These are phyloP conservation scores for Suillus bovinus DNA, from an alignment of 768 basidiomycete genomes.

Conservation along the genomic window DNA sequence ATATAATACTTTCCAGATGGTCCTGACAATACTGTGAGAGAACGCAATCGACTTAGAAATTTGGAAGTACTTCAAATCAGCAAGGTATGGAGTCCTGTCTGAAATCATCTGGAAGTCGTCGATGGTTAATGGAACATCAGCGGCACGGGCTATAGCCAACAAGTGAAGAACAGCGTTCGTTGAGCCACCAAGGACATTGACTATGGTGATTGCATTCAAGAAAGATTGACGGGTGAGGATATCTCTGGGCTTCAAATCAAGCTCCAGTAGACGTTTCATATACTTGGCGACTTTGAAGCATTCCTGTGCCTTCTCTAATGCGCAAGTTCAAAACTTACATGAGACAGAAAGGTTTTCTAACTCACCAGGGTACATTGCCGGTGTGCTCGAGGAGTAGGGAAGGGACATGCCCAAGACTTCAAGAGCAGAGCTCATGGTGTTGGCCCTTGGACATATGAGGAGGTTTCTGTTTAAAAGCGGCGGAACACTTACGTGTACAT, in stretches of 20 bases:
- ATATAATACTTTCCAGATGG: constrained; percentile 88
- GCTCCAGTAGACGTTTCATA: constrained; percentile 69
- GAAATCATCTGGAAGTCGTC: constrained; percentile 86
- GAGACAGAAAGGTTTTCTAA: background rate
- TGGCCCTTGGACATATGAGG: constrained; percentile 49
- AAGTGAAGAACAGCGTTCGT: constrained; percentile 88
- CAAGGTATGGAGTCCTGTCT: constrained; percentile 79
- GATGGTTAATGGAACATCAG: constrained; percentile 70
- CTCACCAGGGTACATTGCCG: constrained; percentile 69
- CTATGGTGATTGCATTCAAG: constrained; percentile 79
- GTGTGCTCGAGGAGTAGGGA: constrained; percentile 75
- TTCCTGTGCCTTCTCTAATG: constrained; percentile 76
- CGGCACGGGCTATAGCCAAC: constrained; percentile 82
- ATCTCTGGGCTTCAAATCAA: constrained; percentile 82
- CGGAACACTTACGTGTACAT: constrained; percentile 70
- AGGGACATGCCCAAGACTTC: constrained; percentile 86
- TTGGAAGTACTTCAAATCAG: constrained; percentile 68
- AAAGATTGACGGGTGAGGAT: constrained; percentile 72
- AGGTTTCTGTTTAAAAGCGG: background rate
- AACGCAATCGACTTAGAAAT: constrained; percentile 1
- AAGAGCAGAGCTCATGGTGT: constrained; percentile 85
- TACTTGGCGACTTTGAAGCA: constrained; percentile 78
- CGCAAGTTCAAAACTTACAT: constrained; percentile 2
- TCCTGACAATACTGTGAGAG: constrained; percentile 35
- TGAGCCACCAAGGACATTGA: constrained; percentile 82